Percentiles rank a stretch among this genome's conserved stretches.
These are phyloP conservation scores for Trypanosomatidae sp. DNA, from an alignment of 208 protist species.

Conservation along the genomic window DNA sequence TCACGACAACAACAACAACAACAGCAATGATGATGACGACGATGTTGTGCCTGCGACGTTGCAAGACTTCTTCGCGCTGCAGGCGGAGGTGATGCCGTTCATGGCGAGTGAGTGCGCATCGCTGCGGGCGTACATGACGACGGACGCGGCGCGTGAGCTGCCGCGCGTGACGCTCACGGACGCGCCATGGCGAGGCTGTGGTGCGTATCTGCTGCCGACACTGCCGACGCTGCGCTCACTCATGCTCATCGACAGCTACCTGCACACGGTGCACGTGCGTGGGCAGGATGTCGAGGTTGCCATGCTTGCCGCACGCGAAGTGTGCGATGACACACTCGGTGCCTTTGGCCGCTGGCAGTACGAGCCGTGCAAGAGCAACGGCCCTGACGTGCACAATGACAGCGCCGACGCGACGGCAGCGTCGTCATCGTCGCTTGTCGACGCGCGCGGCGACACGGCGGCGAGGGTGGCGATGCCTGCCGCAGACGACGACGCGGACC, in stretches of 20 bases:
- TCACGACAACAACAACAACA: not conserved
- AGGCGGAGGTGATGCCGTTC: slow-evolving; percentile 77
- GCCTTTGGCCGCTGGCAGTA: slow-evolving; percentile 13
- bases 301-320: slow-evolving; percentile 55
- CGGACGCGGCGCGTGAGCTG: slow-evolving; percentile 43
- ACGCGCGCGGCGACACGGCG: too few species aligned
- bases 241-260: slow-evolving; percentile 75
- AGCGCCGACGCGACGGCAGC: too few species aligned
- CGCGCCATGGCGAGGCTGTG: slow-evolving; percentile 60
- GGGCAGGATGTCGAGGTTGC: slow-evolving; percentile 77
- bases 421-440: too few species aligned
- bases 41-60: slow-evolving; percentile 73
- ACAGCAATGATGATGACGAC: slow-evolving; percentile 14
- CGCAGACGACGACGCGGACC: too few species aligned
- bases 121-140: slow-evolving; percentile 65
- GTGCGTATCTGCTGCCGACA: slow-evolving; percentile 60
- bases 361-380: not conserved
- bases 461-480: too few species aligned
- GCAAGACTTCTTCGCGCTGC: slow-evolving; percentile 31
- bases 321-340: slow-evolving; percentile 29
- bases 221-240: slow-evolving; percentile 55
- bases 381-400: not conserved
- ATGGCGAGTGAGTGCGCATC: slow-evolving; percentile 70
- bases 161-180: slow-evolving; percentile 26
- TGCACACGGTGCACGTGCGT: slow-evolving; percentile 39